These are phyloP conservation scores for Malassezia restricta DNA, from an alignment of 1,284 basidiomycete genomes.

Conservation along the genomic window DNA sequence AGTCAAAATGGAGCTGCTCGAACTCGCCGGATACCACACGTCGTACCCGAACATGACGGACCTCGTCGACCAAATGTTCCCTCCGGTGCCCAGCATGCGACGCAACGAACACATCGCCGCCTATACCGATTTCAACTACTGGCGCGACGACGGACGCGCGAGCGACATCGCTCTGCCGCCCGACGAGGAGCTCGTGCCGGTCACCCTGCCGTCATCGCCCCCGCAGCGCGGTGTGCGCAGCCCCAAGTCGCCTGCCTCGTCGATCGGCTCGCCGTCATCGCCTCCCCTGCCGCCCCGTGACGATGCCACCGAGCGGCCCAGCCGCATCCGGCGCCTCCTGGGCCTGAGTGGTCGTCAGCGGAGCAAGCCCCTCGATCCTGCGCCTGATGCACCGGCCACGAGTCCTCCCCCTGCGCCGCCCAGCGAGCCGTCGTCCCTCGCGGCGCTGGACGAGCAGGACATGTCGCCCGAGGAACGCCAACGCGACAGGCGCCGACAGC, in stretches of 20 bases:
- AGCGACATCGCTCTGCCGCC: slow-evolving; percentile 62
- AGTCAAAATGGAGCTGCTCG: slow-evolving; percentile 92
- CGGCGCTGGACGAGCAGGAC: slow-evolving; percentile 6
- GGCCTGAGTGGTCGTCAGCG: slow-evolving; percentile 23
- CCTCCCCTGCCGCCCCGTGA: not conserved
- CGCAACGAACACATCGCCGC: slow-evolving; percentile 56
- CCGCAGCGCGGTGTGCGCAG: slow-evolving; percentile 9
- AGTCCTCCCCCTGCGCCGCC: not conserved
- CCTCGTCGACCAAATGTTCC: slow-evolving; percentile 98
- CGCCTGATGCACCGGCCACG: not conserved
- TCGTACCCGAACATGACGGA: slow-evolving; percentile 97
- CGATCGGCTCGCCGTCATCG: not conserved
- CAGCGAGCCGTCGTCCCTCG: not conserved
- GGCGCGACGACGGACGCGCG: slow-evolving; percentile 55
- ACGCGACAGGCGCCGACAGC: slow-evolving; percentile 16
- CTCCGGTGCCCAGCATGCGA: slow-evolving; percentile 66
- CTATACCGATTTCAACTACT: slow-evolving; percentile 94
- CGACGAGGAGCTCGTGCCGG: slow-evolving; percentile 55
- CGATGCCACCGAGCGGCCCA: slow-evolving; percentile 8
- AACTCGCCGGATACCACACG: slow-evolving; percentile 90
- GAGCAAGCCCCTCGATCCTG: not conserved
- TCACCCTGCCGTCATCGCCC: slow-evolving; percentile 12
- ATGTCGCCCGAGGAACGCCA: slow-evolving; percentile 14
- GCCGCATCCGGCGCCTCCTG: slow-evolving; percentile 27
- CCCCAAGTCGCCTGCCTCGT: not conserved